These are phyloP conservation scores for Silene conica DNA, from an alignment of 148 eudicot species.

Conservation along the genomic window DNA sequence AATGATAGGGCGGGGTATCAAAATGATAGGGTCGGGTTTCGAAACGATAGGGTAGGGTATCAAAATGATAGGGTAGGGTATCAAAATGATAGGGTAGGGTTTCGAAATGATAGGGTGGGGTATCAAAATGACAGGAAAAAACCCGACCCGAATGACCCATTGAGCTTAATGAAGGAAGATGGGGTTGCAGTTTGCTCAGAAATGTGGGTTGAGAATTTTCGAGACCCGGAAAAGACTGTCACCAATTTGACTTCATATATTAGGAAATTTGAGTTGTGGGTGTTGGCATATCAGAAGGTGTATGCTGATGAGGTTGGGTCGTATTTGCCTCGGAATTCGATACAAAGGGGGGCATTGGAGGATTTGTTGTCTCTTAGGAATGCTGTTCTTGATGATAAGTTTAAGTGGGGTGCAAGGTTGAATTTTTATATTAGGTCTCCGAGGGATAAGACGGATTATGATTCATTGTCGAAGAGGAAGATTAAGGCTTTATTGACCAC, in stretches of 20 bases:
- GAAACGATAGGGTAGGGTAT: too few relatives aligned
- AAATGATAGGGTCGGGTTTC: too few relatives aligned
- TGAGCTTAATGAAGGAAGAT: conserved; percentile 84
- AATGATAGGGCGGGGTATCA: too few relatives aligned
- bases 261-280: conserved; percentile 85
- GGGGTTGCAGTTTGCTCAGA: conserved; percentile 62
- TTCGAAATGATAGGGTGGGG: conserved; percentile 5
- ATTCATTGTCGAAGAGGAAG: conserved; percentile 77
- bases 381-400: conserved; percentile 79
- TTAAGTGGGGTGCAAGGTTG: conserved; percentile 88
- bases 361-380: conserved; percentile 73
- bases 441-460: conserved; percentile 77
- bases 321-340: conserved; percentile 65
- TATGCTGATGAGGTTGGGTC: conserved; percentile 83
- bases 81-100: too few relatives aligned
- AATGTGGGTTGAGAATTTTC: conserved; percentile 79
- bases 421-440: conserved; percentile 75
- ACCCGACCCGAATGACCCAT: conserved; percentile 75
- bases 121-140: conserved; percentile 27
- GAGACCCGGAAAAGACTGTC: conserved; percentile 57
- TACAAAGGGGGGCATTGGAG: conserved; percentile 62
- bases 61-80: conserved; percentile 25
- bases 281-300: conserved; percentile 90
- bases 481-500: conserved; percentile 73
- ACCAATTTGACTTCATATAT: conserved; percentile 56